Evolutionary conservation across 2,329 filamentous ascomycete species (phyloP), one percentile per base, ranked within the genome.

Genomic region (Xenoacremonium recifei): DNA sequence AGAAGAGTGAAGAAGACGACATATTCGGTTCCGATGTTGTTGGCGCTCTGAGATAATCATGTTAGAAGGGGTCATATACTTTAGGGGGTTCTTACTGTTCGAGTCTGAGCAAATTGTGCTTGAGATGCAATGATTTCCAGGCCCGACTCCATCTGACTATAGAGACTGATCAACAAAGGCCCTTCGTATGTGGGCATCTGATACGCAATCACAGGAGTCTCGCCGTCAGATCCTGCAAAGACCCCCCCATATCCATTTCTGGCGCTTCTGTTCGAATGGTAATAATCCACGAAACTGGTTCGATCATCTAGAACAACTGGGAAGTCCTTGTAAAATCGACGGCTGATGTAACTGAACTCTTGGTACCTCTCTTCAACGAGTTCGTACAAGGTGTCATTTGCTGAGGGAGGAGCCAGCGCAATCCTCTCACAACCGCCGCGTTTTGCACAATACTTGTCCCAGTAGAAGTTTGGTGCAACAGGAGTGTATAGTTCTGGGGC

Each of bases 1-100:
- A 81, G 75, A 44, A 86, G 84, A 54, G 92, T 91, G 16, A 79
- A 69, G 42, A 85, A 77, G 57, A 82, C 91, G 42, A 79, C 75
- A 2, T 82, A 85, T 3, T 74, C 71, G 45, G 93, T 86, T 1
- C 78, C 77, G 11, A 77, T 73, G 43, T 84, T 80, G 16, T 42
- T 16, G 4, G 40, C 30, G 11, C 39, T 35, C 30, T 48, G 7
- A 16, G n/a, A n/a, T n/a, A n/a, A 27, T 23, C 11, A 9, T 27
- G 3, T 36, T 16, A 23, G 23, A 16, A 21, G 21, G 20, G 2
- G 23, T 9, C 4, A 21, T 4, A 13, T 16, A 5, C 9, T 17
- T 5, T 2, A 20, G 15, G 6, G 4, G 13, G 20, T 21, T 41
- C 43, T 41, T 73, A 46, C 44, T 27, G 40, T 32, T 12, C 89